phyloP scores from a whole-genome alignment of 495 filamentous ascomycete species.

The Choiromyces venosus region DNA sequence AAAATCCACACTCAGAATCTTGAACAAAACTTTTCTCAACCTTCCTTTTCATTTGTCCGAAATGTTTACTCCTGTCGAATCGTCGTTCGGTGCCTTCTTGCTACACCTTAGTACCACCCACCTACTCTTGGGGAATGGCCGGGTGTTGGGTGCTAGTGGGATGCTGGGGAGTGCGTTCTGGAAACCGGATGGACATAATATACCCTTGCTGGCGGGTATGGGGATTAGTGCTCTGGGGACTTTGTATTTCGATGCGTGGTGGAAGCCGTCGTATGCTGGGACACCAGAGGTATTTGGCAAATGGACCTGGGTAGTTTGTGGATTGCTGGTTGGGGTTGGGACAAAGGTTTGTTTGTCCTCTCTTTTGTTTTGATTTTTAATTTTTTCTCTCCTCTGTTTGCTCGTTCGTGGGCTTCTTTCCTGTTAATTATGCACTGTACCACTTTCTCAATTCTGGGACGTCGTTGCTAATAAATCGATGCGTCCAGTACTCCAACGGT shows the following conservation, averaged over 20 bases:
- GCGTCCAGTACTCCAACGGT: conserved; percentile 45
- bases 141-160: conserved; percentile 54
- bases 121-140: conserved; percentile 54
- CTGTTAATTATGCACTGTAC: conserved; percentile 7
- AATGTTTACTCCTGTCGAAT: conserved; percentile 59
- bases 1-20: neutral
- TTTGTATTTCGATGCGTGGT: conserved; percentile 46
- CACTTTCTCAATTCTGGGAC: conserved; percentile 39
- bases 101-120: conserved; percentile 52
- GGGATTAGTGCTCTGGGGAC: conserved; percentile 47
- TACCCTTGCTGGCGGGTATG: conserved; percentile 51
- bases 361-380: neutral
- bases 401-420: neutral
- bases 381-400: neutral
- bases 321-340: conserved; percentile 52
- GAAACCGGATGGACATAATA: conserved; percentile 43
- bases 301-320: conserved; percentile 46
- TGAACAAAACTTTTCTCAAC: no score
- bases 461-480: neutral
- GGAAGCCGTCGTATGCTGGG: conserved; percentile 48
- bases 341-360: conserved; percentile 48
- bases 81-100: conserved; percentile 53
- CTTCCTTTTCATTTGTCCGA: neutral
- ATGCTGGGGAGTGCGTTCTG: conserved; percentile 47
- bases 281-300: conserved; percentile 41